Evolutionary conservation across 2,329 filamentous ascomycete species (phyloP), one percentile per base, ranked within the genome.

Genomic region (Ophiognomonia clavigignenti-juglandacearum): DNA sequence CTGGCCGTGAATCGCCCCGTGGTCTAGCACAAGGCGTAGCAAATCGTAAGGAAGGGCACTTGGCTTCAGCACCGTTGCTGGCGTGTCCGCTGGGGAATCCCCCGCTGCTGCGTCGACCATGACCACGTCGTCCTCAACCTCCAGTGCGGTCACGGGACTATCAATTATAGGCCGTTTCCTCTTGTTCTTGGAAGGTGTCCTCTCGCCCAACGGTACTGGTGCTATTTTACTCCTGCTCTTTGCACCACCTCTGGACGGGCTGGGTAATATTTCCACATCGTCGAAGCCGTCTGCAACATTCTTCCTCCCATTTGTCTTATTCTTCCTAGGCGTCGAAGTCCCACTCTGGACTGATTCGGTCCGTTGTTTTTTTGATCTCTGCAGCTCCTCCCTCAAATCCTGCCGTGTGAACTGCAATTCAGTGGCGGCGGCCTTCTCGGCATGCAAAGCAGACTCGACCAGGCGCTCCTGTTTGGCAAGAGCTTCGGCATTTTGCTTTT

Each of bases 251-350:
- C 77, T 80, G 57, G 65, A 74, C 1, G 78, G 78, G 47, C 78
- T 82, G 5, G 64, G 60, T 7, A 71, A 68, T 45, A 80, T 69
- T 52, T 82, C 78, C 53, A 80, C 69, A 50, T 88, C 81, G 50
- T 91, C 86, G 57, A 93, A 93, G 0, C 88, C 88, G 64, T 93
- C 88, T 2, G 85, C 77, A 41, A 86, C 69, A 1, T 75, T 47
- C 14, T 44, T 72, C 65, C 78, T 78, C 1, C 76, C 81, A 23
- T 72, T 64, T 1, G 66, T 60, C 54, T 68, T 73, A 24, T 73
- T 74, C 61, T 80, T 83, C 58, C 75, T 86, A 3, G 83, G 83
- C 0, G 85, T 88, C 1, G 70, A 74, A 0, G 66, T 60, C 0
- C 68, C 66, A 43, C 61, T 67, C 4, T 57, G 56, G 4, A 55